These are phyloP conservation scores for Solanum aculeatissimum DNA, from an alignment of 305 asterid genomes.

Conservation along the genomic window DNA sequence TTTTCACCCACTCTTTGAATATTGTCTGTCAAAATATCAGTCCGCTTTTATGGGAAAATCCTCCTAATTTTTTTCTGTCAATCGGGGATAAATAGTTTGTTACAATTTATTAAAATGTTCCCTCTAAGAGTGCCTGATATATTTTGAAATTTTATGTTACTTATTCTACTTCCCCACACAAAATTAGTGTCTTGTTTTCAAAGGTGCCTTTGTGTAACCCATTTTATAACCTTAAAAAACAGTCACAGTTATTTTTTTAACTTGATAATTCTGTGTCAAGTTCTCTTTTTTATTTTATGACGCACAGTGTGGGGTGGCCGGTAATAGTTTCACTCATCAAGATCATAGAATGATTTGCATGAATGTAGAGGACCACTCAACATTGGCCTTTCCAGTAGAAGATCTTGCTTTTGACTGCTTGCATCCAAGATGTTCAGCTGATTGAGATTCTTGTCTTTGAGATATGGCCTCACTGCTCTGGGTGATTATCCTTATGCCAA, in stretches of 20 bases:
- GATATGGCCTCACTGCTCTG: not conserved
- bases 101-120: not conserved
- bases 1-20: not conserved
- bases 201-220: not conserved
- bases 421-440: not conserved
- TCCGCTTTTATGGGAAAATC: not conserved
- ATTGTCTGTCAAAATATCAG: not conserved
- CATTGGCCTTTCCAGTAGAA: not conserved
- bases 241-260: not conserved
- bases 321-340: not conserved
- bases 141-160: not conserved
- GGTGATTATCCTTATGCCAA: not conserved
- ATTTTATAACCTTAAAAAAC: not conserved
- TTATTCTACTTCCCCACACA: not conserved
- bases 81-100: not conserved
- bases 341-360: not conserved
- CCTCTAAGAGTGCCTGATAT: not conserved
- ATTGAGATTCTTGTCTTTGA: not conserved
- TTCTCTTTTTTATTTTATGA: not conserved
- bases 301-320: not conserved
- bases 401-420: not conserved
- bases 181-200: not conserved
- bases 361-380: not conserved
- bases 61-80: not conserved
- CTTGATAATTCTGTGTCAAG: not conserved